These are phyloP conservation scores for Cutaneotrichosporon sp. DNA, from an alignment of 1,284 basidiomycete genomes.

Conservation along the genomic window DNA sequence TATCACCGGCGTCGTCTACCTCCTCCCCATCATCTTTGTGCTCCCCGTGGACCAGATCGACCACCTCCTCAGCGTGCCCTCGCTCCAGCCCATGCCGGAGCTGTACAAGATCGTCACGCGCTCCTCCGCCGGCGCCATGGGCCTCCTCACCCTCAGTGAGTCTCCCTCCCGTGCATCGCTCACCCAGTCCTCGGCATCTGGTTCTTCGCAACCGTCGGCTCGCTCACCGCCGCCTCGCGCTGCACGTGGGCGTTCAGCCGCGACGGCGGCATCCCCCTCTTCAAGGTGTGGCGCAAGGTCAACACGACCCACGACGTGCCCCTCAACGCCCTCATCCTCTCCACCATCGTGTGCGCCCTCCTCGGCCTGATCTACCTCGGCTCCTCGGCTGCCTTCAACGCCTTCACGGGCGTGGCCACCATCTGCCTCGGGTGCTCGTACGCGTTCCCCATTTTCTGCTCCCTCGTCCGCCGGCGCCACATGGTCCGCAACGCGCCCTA, in stretches of 20 bases:
- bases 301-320: conserved; percentile 51
- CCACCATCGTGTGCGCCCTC: conserved; percentile 52
- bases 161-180: neutral
- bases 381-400: conserved; percentile 49
- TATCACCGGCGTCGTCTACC: conserved; percentile 55
- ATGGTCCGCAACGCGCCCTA: conserved; percentile 44
- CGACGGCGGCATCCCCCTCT: conserved; percentile 55
- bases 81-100: conserved; percentile 55
- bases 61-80: conserved; percentile 50
- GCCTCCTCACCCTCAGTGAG: conserved; percentile 54
- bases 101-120: conserved; percentile 56
- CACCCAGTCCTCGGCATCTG: conserved; percentile 54
- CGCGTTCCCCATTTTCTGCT: conserved; percentile 53
- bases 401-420: conserved; percentile 48
- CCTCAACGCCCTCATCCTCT: conserved; percentile 52
- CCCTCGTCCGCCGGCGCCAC: conserved; percentile 46
- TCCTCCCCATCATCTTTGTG: conserved; percentile 56
- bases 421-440: conserved; percentile 50
- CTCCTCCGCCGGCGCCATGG: conserved; percentile 53
- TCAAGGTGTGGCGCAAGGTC: conserved; percentile 44
- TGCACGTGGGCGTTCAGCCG: conserved; percentile 48
- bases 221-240: conserved; percentile 45
- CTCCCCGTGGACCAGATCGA: conserved; percentile 44
- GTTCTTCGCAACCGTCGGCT: conserved; percentile 56
- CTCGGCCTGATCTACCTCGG: conserved; percentile 54